Percentiles rank a stretch among this genome's conserved stretches.
phyloP scores from a whole-genome alignment of 2,329 filamentous ascomycete genomes.

The Arthrinium puccinioides region DNA sequence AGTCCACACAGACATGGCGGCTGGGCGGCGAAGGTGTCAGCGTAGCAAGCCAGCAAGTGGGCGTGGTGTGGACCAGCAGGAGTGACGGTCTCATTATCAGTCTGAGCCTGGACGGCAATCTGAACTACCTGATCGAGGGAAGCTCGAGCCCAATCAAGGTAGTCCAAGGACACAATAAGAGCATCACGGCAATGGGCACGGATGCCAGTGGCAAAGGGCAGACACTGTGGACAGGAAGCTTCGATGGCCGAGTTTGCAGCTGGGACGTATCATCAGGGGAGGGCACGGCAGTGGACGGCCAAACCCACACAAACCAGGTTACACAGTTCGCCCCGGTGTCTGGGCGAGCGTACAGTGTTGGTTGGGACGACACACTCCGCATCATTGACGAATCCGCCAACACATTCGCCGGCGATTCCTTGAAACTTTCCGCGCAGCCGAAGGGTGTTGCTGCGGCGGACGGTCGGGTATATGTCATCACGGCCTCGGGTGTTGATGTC shows the following conservation, averaged over 20 bases:
- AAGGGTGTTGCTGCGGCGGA: conserved; percentile 34
- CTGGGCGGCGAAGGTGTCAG: conserved; percentile 68
- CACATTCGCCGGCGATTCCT: conserved; percentile 64
- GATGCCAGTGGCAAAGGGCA: conserved; percentile 48
- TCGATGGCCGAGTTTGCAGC: conserved; percentile 76
- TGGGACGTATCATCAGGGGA: conserved; percentile 72
- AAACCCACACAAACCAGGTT: conserved; percentile 79
- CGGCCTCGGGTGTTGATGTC: conserved; percentile 49
- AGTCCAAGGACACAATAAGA: conserved; percentile 85
- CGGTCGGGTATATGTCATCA: conserved; percentile 40
- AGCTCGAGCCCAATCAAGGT: conserved; percentile 61
- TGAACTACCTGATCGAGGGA: conserved; percentile 79
- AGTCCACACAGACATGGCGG: conserved; percentile 73
- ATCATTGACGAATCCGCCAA: conserved; percentile 67
- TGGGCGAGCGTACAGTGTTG: conserved; percentile 72
- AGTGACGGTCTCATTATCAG: conserved; percentile 85
- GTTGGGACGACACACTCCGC: conserved; percentile 89
- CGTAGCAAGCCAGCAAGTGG: conserved; percentile 83
- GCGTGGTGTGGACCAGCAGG: conserved; percentile 81
- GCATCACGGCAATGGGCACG: conserved; percentile 68
- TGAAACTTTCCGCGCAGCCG: conserved; percentile 71
- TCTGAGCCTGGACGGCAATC: conserved; percentile 77
- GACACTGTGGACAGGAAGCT: conserved; percentile 82
- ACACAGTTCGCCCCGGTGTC: conserved; percentile 60
- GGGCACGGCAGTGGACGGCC: conserved; percentile 68